These are phyloP conservation scores for Scytalidium sp. DNA, from an alignment of 2,329 filamentous ascomycete species.

Conservation along the genomic window DNA sequence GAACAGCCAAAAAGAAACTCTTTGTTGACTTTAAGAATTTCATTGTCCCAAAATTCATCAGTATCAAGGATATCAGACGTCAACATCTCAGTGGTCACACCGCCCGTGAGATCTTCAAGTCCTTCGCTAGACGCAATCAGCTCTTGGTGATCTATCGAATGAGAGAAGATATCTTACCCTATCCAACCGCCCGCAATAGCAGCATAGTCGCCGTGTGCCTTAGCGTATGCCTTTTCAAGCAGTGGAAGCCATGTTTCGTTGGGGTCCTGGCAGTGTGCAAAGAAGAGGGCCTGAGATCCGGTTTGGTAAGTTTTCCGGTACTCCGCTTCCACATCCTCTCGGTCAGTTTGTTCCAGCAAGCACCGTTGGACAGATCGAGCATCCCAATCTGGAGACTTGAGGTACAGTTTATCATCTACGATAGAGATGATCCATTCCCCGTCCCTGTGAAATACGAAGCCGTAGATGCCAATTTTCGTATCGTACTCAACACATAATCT, in stretches of 20 bases:
- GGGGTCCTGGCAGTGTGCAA: constrained; percentile 70
- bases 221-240: constrained; percentile 80
- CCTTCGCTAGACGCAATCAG: constrained; percentile 36
- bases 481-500: constrained; percentile 75
- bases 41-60: constrained; percentile 80
- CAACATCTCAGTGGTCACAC: constrained; percentile 68
- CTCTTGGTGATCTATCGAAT: not conserved
- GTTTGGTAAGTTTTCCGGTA: constrained; percentile 52
- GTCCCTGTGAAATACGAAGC: constrained; percentile 85
- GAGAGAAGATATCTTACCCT: constrained; percentile 21
- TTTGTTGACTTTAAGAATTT: constrained; percentile 76
- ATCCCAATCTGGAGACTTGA: constrained; percentile 80
- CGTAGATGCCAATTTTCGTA: constrained; percentile 76
- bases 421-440: constrained; percentile 92
- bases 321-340: constrained; percentile 67
- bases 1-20: constrained; percentile 75
- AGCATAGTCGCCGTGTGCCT: constrained; percentile 77
- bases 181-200: constrained; percentile 70
- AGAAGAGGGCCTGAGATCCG: constrained; percentile 74
- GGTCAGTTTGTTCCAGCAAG: constrained; percentile 71
- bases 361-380: constrained; percentile 72
- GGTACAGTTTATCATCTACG: constrained; percentile 85
- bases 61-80: constrained; percentile 73
- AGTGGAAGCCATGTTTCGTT: constrained; percentile 83
- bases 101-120: constrained; percentile 60